Evolutionary conservation across 2,329 filamentous ascomycete species (phyloP).

Genomic region (Pseudocercospora fijiensis): DNA sequence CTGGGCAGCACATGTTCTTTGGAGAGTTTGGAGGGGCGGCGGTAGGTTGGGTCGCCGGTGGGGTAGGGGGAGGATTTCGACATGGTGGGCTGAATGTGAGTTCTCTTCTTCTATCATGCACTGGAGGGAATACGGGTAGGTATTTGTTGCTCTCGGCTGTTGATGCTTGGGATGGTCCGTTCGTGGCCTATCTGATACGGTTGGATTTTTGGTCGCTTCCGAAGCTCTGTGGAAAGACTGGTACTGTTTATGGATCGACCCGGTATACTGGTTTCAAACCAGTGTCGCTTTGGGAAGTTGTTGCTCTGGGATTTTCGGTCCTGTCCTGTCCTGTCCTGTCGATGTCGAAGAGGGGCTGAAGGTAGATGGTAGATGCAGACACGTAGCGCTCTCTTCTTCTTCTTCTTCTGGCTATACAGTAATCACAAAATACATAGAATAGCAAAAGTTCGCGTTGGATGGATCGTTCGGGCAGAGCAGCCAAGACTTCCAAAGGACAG

Average conservation of each 20-base stretch:
- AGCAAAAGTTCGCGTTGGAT: background rate
- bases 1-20: slow-evolving; percentile 11
- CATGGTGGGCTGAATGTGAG: slow-evolving; percentile 10
- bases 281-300: slow-evolving; percentile 10
- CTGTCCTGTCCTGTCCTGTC: slow-evolving; percentile 6
- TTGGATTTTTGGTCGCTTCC: slow-evolving; percentile 8
- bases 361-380: background rate
- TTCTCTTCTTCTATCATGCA: slow-evolving; percentile 14
- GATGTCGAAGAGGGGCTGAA: slow-evolving; percentile 5
- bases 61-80: slow-evolving; percentile 19
- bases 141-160: slow-evolving; percentile 16
- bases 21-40: slow-evolving; percentile 20
- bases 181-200: slow-evolving; percentile 17
- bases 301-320: slow-evolving; percentile 8
- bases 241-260: background rate
- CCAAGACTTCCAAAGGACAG: slow-evolving; percentile 8
- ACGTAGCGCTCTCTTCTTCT: background rate
- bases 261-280: background rate
- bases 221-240: background rate
- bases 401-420: slow-evolving; percentile 6
- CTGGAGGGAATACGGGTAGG: slow-evolving; percentile 13
- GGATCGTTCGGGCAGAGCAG: background rate
- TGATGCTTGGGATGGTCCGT: slow-evolving; percentile 18
- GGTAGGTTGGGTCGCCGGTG: slow-evolving; percentile 15
- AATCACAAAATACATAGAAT: slow-evolving; percentile 2